A percentile compares a stretch with the other conserved stretches of the same genome.
These are phyloP conservation scores for Penicillium ochrochloron DNA, from an alignment of 495 filamentous ascomycete genomes.

Conservation along the genomic window DNA sequence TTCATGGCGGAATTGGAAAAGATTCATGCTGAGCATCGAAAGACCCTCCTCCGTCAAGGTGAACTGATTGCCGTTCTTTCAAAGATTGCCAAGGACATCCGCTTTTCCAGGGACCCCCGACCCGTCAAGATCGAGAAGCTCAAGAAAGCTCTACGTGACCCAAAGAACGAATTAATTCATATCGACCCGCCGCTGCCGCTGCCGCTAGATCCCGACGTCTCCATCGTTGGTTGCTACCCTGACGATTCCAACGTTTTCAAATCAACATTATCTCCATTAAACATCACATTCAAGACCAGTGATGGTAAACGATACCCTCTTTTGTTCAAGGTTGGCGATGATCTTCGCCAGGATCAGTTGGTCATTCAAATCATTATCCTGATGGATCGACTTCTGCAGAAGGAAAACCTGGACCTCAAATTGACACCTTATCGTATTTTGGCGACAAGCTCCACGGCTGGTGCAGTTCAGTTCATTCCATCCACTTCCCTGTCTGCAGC, in stretches of 20 bases:
- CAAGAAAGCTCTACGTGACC: slow-evolving; percentile 81
- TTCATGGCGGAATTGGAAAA: slow-evolving; percentile 84
- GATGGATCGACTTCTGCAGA: slow-evolving; percentile 94
- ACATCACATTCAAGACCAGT: slow-evolving; percentile 85
- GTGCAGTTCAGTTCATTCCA: slow-evolving; percentile 89
- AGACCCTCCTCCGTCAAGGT: slow-evolving; percentile 80
- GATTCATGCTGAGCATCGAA: slow-evolving; percentile 65
- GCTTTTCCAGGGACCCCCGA: slow-evolving; percentile 76
- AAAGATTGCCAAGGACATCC: slow-evolving; percentile 88
- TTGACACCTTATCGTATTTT: slow-evolving; percentile 95
- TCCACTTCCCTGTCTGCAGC: slow-evolving; percentile 82
- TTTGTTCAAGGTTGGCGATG: slow-evolving; percentile 96
- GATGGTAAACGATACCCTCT: slow-evolving; percentile 81
- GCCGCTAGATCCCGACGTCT: slow-evolving; percentile 83
- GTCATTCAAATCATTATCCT: slow-evolving; percentile 98
- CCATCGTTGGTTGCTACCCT: slow-evolving; percentile 76
- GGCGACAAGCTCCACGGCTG: slow-evolving; percentile 85
- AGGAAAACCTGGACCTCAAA: slow-evolving; percentile 96
- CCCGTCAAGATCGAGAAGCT: slow-evolving; percentile 79
- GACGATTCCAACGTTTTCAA: slow-evolving; percentile 94
- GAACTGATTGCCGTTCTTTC: slow-evolving; percentile 86
- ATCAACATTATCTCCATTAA: slow-evolving; percentile 86
- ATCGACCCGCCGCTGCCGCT: slow-evolving; percentile 89
- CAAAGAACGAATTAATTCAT: slow-evolving; percentile 80
- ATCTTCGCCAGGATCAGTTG: slow-evolving; percentile 95